These are phyloP conservation scores for Paxillus rubicundulus DNA, from an alignment of 768 basidiomycete species.

Conservation along the genomic window DNA sequence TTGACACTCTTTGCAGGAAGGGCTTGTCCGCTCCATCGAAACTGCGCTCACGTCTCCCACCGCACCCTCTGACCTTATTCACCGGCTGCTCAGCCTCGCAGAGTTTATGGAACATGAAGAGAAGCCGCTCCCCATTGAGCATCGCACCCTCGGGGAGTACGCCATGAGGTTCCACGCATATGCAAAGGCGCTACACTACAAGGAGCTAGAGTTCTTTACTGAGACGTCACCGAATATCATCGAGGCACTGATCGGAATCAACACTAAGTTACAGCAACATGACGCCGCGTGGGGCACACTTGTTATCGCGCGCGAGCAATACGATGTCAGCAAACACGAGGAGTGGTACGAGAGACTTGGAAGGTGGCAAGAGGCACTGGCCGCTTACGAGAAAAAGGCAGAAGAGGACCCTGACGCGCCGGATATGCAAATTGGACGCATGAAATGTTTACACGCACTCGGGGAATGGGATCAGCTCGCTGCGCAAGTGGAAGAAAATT, in stretches of 20 bases:
- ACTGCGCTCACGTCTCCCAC: constrained; percentile 73
- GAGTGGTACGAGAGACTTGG: constrained; percentile 98
- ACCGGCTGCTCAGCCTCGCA: constrained; percentile 87
- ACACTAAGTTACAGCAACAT: constrained; percentile 93
- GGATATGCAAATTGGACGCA: constrained; percentile 81
- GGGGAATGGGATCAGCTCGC: constrained; percentile 97
- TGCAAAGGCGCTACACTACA: constrained; percentile 97
- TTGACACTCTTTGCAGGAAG: constrained; percentile 59
- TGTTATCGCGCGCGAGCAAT: constrained; percentile 83
- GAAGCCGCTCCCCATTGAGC: constrained; percentile 90
- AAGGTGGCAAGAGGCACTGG: constrained; percentile 91
- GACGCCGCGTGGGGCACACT: constrained; percentile 98
- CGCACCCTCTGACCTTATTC: constrained; percentile 85
- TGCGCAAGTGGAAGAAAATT: constrained; percentile 80
- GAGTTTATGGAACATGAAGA: constrained; percentile 99
- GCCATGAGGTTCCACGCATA: constrained; percentile 92
- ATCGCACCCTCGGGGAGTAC: constrained; percentile 89
- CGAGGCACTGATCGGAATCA: constrained; percentile 93
- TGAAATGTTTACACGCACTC: constrained; percentile 95
- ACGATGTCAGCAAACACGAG: constrained; percentile 89
- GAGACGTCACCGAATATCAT: constrained; percentile 90
- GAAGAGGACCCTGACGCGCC: constrained; percentile 72
- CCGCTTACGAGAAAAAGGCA: constrained; percentile 78
- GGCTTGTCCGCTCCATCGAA: constrained; percentile 88
- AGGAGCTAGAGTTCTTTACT: constrained; percentile 94